Evolutionary conservation across 2,329 filamentous ascomycete genomes (phyloP), one percentile per base, ranked within the genome.

Genomic region (Phialemoniopsis sp.): DNA sequence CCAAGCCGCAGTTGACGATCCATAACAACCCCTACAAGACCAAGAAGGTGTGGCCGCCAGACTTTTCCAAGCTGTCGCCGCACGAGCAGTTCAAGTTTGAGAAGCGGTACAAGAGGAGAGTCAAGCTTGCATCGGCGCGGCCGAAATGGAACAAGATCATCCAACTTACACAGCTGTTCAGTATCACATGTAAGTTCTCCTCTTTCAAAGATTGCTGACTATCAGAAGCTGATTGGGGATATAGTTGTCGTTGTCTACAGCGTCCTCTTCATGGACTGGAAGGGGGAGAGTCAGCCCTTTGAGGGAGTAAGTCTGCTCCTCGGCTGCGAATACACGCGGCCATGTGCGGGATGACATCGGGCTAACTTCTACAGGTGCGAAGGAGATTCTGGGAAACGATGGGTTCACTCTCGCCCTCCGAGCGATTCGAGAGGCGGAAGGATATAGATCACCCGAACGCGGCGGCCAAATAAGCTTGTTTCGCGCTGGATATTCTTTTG

Each of bases 81-180:
- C 85, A 85, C 59, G 80, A 89, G 55, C 82, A 90, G 61, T 85
- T 90, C 57, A 75, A 80, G 32, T 82, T 89, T 51, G 87, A 91
- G 68, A 81, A 85, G 59, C 82, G 85, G 56, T 90, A 85, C 64
- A 85, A 88, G 63, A 73, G 87, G 38, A 74, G 87, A 39, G 62
- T 85, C 18, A 71, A 73, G 42, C 61, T 86, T 49, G 77, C 79
- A 51, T 76, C 74, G 55, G 70, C 73, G 31, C 67, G 80, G 16
- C 83, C 84, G 8, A 59, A 63, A 35, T 87, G 82, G 80, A 72
- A 76, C 32, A 87, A 82, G 58, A 70, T 65, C 44, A 67, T 83
- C 40, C 80, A 79, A 60, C 64, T 89, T 46, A 72, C 73, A 36
- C 85, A 89, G 61, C 75, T 81, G 10, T 63, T 63, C 17, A 76